These are phyloP conservation scores for Millerozyma miso DNA, from an alignment of 805 yeast genomes.

Conservation along the genomic window DNA sequence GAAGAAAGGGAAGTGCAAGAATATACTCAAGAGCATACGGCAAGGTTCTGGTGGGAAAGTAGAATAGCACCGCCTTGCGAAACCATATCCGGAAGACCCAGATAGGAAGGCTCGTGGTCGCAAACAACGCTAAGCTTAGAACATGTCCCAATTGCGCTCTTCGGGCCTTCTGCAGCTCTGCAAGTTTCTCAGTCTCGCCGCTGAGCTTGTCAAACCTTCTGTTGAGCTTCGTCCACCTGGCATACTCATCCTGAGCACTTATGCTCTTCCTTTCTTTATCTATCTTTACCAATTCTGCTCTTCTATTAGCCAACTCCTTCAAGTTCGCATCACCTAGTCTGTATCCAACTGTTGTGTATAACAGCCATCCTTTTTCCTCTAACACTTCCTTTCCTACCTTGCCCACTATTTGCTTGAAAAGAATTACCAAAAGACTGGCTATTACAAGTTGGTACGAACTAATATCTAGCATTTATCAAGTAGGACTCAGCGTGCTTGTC, in stretches of 20 bases:
- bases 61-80: constrained; percentile 52
- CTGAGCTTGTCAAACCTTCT: constrained; percentile 60
- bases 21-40: constrained; percentile 54
- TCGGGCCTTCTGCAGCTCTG: constrained; percentile 31
- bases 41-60: constrained; percentile 53
- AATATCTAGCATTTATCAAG: constrained; percentile 21
- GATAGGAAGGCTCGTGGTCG: constrained; percentile 43
- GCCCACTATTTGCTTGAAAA: constrained; percentile 31
- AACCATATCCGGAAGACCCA: constrained; percentile 49
- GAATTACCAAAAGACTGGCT: constrained; percentile 31
- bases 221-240: constrained; percentile 91
- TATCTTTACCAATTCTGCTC: constrained; percentile 43
- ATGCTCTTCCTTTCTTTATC: constrained; percentile 54
- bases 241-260: constrained; percentile 91
- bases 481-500: too few relatives aligned
- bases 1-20: constrained; percentile 62
- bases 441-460: constrained; percentile 31
- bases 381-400: constrained; percentile 32
- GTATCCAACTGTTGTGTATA: constrained; percentile 31
- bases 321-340: constrained; percentile 29
- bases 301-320: constrained; percentile 19
- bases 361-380: constrained; percentile 34
- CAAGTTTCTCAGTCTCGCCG: constrained; percentile 45
- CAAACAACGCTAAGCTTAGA: constrained; percentile 31
- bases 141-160: constrained; percentile 29